phyloP scores from a whole-genome alignment of 2,329 filamentous ascomycete species.

The Trichoderma atroviride region DNA sequence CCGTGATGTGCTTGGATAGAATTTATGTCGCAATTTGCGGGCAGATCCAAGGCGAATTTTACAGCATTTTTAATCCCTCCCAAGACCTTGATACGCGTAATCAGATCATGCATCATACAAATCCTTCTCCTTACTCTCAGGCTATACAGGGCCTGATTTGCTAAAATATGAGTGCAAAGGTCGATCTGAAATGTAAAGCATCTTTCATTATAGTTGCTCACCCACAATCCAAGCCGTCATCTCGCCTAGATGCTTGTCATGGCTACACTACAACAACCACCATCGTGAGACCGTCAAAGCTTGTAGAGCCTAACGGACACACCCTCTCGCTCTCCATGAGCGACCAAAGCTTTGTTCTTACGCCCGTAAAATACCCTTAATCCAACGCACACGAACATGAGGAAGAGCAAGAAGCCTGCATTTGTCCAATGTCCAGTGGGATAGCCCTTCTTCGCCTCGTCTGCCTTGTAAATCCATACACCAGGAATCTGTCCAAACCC shows the following conservation, averaged over 20 bases:
- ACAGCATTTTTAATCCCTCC: neutral
- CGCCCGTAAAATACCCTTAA: slow-evolving; percentile 60
- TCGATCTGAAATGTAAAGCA: neutral
- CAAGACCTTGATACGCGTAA: neutral
- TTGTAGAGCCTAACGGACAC: slow-evolving; percentile 47
- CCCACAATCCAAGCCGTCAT: neutral
- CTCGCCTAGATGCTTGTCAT: neutral
- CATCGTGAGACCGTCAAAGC: slow-evolving; percentile 32
- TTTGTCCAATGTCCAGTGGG: slow-evolving; percentile 73
- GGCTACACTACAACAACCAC: neutral
- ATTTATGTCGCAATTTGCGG: too few species aligned
- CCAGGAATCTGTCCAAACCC: slow-evolving; percentile 72
- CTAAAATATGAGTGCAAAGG: neutral
- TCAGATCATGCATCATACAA: neutral
- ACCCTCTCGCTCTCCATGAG: slow-evolving; percentile 37
- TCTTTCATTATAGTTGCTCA: neutral
- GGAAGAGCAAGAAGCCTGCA: slow-evolving; percentile 61
- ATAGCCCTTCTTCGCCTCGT: slow-evolving; percentile 63
- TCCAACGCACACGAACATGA: slow-evolving; percentile 55
- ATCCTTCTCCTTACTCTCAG: neutral
- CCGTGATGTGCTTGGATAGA: too few species aligned
- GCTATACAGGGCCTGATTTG: too few species aligned
- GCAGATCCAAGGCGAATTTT: neutral
- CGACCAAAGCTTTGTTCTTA: slow-evolving; percentile 45
- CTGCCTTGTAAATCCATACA: slow-evolving; percentile 72